A percentile compares a stretch with the other conserved stretches of the same genome.
phyloP scores from a whole-genome alignment of 805 yeast species.

The Spathaspora arborariae region DNA sequence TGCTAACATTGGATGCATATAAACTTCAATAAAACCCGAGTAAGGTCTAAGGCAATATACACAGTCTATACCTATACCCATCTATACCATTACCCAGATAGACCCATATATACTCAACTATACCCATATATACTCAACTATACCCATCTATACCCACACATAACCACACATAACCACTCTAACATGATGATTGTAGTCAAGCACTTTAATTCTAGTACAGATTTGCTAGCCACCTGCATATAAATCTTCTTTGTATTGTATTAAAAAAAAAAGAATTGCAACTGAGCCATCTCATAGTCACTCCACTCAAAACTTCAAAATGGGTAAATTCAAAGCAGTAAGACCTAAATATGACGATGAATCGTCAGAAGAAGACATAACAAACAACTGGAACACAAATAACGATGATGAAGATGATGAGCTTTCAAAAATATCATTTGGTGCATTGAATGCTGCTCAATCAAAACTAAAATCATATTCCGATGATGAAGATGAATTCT shows the following conservation, averaged over 20 bases:
- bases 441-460: conserved; percentile 60
- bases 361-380: conserved; percentile 8
- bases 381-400: conserved; percentile 2
- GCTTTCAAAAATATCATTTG: conserved; percentile 55
- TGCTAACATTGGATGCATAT: no score
- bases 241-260: neutral
- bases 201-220: neutral
- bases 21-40: no score
- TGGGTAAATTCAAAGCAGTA: conserved; percentile 8
- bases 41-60: no score
- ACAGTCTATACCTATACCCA: no score
- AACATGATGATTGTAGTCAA: neutral
- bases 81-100: no score
- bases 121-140: no score
- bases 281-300: neutral
- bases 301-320: neutral
- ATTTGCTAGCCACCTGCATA: neutral
- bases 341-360: conserved; percentile 18
- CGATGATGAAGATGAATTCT: neutral
- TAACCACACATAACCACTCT: no score
- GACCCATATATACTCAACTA: no score
- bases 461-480: conserved; percentile 27
- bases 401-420: conserved; percentile 34
- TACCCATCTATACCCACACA: no score
- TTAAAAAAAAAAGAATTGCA: neutral